A percentile compares a stretch with the other conserved stretches of the same genome.
phyloP scores from a whole-genome alignment of 306 rosid genomes.

The Lathyrus oleraceus region DNA sequence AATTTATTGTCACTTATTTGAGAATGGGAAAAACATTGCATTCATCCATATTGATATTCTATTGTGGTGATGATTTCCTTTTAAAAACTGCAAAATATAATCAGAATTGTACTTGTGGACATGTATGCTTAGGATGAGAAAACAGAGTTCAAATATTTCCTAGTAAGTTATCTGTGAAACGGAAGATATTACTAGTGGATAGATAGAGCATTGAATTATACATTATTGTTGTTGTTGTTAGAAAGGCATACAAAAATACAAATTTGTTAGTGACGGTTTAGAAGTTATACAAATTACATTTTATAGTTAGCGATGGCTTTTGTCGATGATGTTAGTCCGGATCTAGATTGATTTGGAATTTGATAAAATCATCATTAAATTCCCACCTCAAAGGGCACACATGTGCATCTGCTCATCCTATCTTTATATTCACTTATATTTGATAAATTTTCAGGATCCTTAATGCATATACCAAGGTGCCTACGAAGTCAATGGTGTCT shows the following conservation, averaged over 20 bases:
- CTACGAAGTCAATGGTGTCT: constrained; percentile 56
- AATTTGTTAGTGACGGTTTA: constrained; percentile 3
- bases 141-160: constrained; percentile 5
- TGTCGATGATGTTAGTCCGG: not conserved
- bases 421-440: constrained; percentile 11
- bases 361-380: constrained; percentile 10
- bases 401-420: not conserved
- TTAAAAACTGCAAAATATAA: not conserved
- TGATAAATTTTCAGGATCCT: constrained; percentile 55
- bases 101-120: not conserved
- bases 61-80: constrained; percentile 13
- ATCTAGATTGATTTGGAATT: constrained; percentile 16
- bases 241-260: not conserved
- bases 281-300: not conserved
- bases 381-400: not conserved
- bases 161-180: constrained; percentile 25
- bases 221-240: not conserved
- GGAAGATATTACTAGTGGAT: not conserved
- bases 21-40: constrained; percentile 18
- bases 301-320: constrained; percentile 16
- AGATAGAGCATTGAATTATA: not conserved
- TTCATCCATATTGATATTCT: not conserved
- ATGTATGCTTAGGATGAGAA: constrained; percentile 2
- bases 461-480: constrained; percentile 58
- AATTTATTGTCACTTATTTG: not conserved